A percentile compares a stretch with the other conserved stretches of the same genome.
Conservation (phyloP, 2,329 filamentous ascomycete species). For the Laburnicola sp. region DNA sequence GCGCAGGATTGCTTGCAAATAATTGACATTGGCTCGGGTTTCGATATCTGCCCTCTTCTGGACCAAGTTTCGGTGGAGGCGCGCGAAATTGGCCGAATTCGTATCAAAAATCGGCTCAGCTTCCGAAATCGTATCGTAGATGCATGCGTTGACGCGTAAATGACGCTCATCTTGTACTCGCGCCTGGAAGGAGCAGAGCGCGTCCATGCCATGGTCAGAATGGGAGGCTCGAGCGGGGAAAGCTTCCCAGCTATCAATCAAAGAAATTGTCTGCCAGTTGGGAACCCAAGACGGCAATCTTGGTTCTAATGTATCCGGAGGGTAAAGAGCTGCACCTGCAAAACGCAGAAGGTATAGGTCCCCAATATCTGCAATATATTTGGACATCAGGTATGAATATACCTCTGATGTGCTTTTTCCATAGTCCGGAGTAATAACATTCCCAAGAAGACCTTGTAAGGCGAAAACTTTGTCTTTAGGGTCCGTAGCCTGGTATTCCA, state of each 20-base stretch:
- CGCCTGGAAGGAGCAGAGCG: background rate
- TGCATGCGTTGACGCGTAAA: background rate
- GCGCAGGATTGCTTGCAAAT: background rate
- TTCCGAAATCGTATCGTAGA: background rate
- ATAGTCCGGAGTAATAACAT: background rate
- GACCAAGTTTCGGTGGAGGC: background rate
- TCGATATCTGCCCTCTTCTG: background rate
- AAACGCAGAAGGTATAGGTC: background rate
- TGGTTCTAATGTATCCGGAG: background rate
- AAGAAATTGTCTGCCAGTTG: background rate
- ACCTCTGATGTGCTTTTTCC: background rate
- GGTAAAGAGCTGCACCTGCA: background rate
- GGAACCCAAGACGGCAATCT: background rate
- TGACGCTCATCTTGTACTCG: background rate
- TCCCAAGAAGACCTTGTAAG: background rate
- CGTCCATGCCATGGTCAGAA: background rate
- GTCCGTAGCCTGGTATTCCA: background rate
- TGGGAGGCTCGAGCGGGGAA: background rate
- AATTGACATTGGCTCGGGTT: background rate
- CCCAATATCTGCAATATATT: background rate
- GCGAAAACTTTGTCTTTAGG: background rate
- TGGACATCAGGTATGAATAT: background rate
- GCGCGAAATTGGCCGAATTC: background rate
- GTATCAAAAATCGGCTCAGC: background rate
- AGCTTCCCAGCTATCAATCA: background rate